Evolutionary conservation across 441 rosid genomes (phyloP).

Genomic region (Mallotus repandus): DNA sequence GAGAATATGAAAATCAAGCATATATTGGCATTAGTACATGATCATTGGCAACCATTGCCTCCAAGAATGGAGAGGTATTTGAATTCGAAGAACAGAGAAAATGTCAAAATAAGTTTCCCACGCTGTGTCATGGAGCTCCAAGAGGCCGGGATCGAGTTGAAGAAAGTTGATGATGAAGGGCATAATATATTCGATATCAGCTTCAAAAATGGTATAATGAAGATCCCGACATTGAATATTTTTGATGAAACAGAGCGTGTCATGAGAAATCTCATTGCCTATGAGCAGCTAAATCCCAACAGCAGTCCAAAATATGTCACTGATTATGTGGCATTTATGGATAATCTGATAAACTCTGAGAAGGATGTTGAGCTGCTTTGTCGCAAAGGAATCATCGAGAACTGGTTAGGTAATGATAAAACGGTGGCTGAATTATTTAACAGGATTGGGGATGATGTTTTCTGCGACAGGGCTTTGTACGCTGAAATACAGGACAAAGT

Average conservation of each 20-base stretch:
- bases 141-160: conserved; percentile 27
- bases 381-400: background rate
- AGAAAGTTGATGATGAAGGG: background rate
- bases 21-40: background rate
- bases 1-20: background rate
- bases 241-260: background rate
- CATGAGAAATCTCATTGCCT: conserved; percentile 18
- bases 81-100: background rate
- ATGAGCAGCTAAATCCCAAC: background rate
- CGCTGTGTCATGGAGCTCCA: conserved; percentile 21
- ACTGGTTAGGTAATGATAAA: conserved; percentile 16
- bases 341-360: conserved; percentile 11
- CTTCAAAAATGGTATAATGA: conserved; percentile 14
- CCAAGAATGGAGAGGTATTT: background rate
- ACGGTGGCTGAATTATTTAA: background rate
- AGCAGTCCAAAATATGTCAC: background rate
- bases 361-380: conserved; percentile 25
- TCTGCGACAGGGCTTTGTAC: too few species aligned
- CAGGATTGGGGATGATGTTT: too few species aligned
- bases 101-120: background rate
- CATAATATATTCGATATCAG: conserved; percentile 6
- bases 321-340: conserved; percentile 13
- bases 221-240: conserved; percentile 20
- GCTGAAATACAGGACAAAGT: too few species aligned
- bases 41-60: background rate